Base-by-base conservation (phyloP, 2,329 filamentous ascomycete genomes). In the Stagonosporopsis cucurbitacearum region DNA sequence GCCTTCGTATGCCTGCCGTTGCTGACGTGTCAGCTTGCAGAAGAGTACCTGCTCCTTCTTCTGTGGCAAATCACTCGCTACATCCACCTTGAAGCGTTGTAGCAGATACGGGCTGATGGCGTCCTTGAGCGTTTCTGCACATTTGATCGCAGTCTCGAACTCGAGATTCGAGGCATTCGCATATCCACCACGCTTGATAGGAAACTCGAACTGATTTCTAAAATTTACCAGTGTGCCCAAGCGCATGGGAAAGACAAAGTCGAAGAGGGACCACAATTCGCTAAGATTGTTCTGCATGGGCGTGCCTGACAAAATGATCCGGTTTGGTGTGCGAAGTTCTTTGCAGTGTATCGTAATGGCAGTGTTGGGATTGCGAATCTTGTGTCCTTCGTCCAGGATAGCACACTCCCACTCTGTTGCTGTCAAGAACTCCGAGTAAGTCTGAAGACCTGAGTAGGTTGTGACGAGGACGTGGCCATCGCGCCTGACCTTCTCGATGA, bases 21-120 rank as follows among this genome's bases (percentile, higher is more conserved):
- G 95, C 13, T 88, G 78, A 49, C 84, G 84, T 0, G 93, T 96
- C 58, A 99, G 80, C 72, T 96, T 96, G 78, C 95, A 98, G 74
- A 99, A 98, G 3, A 99, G 81, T 0, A 99, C 95, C 65, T 96
- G 91, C 72, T 99, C 95, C 46, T 88, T 96, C 81, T 99, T 99
- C 75, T 96, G 91, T 0, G 95, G 95, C 12, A 99, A 80, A 73
- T 98, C 94, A 7, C 93, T 86, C 4, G 95, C 94, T 13, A 99
- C 95, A 73, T 99, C 95, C 2, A 90, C 86, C 76, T 99, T 99
- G 72, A 96, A 86, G 8, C 95, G 87, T 70, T 98, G 94, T 3
- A 99, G 82, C 5, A 99, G 82, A 70, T 97, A 99, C 2, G 94
- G 92, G 65, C 90, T 93, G 65, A 99, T 96, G 0, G 92, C 88